Evolutionary conservation across 306 rosid species (phyloP), one percentile per base, ranked within the genome.

Genomic region (Gynostemma pentaphyllum): DNA sequence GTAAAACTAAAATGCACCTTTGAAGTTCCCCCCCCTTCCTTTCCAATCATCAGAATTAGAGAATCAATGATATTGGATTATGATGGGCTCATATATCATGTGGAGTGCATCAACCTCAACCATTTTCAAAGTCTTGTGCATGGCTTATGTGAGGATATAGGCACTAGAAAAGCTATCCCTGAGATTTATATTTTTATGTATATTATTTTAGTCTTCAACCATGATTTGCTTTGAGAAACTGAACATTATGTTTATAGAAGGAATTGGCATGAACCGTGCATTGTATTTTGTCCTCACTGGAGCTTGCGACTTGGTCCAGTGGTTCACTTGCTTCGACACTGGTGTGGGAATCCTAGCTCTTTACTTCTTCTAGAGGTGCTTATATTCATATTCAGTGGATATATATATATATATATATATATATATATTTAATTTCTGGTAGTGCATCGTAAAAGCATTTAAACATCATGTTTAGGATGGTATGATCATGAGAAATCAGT

Each of bases 251-350:
- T 66, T 23, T 47, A 21, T 72, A 90, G 97, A 78, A 71, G 66
- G 40, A 80, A 78, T 64, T 91, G 89, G 91, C 85, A 79, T 79
- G 96, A 91, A 72, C 96, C 96, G 12, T 91, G 95, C 78, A 74
- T 91, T 34, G 85, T 91, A 64, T 85, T 91, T 72, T 76, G 82
- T 75, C 89, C 92, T 60, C 94, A 85, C 68, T 85, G 95, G 96
- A 85, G 79, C 76, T 72, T 91, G 67, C 91, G 97, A 57, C 80
- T 91, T 51, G 97, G 97, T 68, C 96, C 95, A 14, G 78, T 66
- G 74, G 89, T 91, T 77, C 91, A 82, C 68, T 79, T 91, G 55
- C 96, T 91, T 70, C 87, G 23, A 9, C 82, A 77, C 13, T 91
- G 97, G 97, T 68, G 79, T 56, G 83, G 87, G 59, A 81, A 87